Base-by-base conservation (phyloP, 1,284 basidiomycete genomes). In the Malassezia brasiliensis region DNA sequence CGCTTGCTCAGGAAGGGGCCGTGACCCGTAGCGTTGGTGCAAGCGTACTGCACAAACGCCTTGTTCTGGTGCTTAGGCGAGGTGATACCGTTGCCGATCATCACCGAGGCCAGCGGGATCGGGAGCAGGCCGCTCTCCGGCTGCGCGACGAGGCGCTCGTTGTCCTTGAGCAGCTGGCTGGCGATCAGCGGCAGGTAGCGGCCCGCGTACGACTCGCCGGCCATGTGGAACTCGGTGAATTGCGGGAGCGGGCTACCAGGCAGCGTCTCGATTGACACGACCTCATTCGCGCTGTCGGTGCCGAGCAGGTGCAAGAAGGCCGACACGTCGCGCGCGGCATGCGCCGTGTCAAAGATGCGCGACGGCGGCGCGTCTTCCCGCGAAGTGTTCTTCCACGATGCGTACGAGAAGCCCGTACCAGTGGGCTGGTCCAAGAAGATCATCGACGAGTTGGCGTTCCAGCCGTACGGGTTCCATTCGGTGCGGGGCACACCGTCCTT, bases 1-100 rank as follows among this genome's bases (percentile, higher is more conserved):
- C 52, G 32, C 25, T 63, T 46, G 40, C 59, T 48, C 19, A 69
- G 40, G 38, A 74, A 66, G 10, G 65, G 68, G 1, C 65, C 59
- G 25, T 52, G 47, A 11, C 66, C 68, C 25, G 63, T 63, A 3
- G 52, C 52, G 55, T 65, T 59, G 32, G 68, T 64, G 49, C 72
- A 74, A 2, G 72, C 65, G 35, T 69, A 74, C 32, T 67, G 54
- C 42, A 67, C 40, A 41, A 69, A 70, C 8, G 72, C 70, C 6
- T 62, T 63, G 59, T 60, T 71, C 50, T 69, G 67, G 49, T 68
- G 59, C 39, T 62, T 47, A 19, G 72, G 72, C 17, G 62, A 65
- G 22, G 72, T 72, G 57, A 72, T 65, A 5, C 72, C 72, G 50
- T 74, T 74, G n/a, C 72, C 71, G 50, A 74, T 74, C 45, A 72